These are phyloP conservation scores for Penicillium soppii DNA, from an alignment of 495 filamentous ascomycete species.

Conservation along the genomic window DNA sequence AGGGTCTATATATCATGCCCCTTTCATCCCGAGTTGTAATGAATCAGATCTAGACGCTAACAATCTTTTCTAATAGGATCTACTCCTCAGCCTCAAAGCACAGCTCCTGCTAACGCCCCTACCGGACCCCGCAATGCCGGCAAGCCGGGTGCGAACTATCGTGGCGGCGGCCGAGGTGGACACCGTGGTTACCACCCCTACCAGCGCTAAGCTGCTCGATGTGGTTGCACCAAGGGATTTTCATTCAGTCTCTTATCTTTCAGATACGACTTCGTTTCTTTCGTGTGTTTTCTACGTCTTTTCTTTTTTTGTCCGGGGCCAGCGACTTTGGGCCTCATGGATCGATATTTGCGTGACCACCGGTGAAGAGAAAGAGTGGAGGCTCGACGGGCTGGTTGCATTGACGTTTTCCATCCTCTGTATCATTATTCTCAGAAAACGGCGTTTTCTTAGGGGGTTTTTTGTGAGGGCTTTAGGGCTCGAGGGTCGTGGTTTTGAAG, in stretches of 20 bases:
- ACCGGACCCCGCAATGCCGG: constrained; percentile 97
- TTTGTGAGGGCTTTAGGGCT: background rate
- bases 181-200: constrained; percentile 83
- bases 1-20: constrained; percentile 3
- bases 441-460: background rate
- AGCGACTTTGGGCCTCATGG: constrained; percentile 2
- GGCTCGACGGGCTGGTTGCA: background rate
- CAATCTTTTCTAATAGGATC: constrained; percentile 25
- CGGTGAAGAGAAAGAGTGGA: background rate
- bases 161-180: constrained; percentile 83
- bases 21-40: background rate
- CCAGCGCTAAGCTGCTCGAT: constrained; percentile 33
- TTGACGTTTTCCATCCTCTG: background rate
- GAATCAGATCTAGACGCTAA: constrained; percentile 12
- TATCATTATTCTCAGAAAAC: background rate
- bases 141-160: constrained; percentile 89
- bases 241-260: background rate
- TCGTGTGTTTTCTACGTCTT: constrained; percentile 7
- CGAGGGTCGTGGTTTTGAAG: background rate
- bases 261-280: constrained; percentile 2
- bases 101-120: constrained; percentile 89
- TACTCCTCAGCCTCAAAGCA: constrained; percentile 58
- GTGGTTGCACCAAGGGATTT: background rate
- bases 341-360: background rate
- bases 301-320: constrained; percentile 1